phyloP scores from a whole-genome alignment of 2,329 filamentous ascomycete genomes.

The Beauveria medogensis region DNA sequence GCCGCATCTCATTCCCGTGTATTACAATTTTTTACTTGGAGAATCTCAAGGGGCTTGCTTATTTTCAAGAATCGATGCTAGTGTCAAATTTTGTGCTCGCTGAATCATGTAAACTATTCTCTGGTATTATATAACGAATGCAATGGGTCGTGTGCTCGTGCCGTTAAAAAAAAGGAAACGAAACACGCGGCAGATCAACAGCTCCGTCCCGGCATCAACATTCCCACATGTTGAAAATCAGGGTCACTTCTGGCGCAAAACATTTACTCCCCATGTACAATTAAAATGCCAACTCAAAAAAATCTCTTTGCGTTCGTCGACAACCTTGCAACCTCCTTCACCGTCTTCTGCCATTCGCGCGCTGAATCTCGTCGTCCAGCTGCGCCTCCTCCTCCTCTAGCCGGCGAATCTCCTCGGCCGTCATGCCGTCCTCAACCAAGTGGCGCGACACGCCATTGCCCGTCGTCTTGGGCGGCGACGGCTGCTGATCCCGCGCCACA shows the following conservation, averaged over 20 bases:
- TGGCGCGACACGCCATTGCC: slow-evolving; percentile 29
- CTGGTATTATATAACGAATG: no score
- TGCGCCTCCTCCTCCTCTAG: slow-evolving; percentile 51
- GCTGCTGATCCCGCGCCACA: neutral
- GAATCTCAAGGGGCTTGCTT: no score
- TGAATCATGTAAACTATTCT: no score
- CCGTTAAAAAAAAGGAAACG: neutral
- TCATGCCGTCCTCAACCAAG: slow-evolving; percentile 54
- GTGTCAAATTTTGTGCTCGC: no score
- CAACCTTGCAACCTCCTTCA: no score
- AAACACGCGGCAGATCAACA: neutral
- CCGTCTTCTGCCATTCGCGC: slow-evolving; percentile 25
- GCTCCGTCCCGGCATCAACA: no score
- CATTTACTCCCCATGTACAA: neutral
- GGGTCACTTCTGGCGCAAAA: neutral
- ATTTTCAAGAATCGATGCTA: no score
- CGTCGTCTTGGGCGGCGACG: neutral
- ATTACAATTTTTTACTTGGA: no score
- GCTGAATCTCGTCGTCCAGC: slow-evolving; percentile 48
- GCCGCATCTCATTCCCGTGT: no score
- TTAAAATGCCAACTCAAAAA: neutral
- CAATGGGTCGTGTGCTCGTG: no score
- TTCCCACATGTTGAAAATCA: no score
- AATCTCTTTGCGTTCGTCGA: neutral
- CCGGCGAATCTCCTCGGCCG: slow-evolving; percentile 44